Base-by-base conservation (phyloP, 2,329 filamentous ascomycete species). In the Colletotrichum cordylinicola region DNA sequence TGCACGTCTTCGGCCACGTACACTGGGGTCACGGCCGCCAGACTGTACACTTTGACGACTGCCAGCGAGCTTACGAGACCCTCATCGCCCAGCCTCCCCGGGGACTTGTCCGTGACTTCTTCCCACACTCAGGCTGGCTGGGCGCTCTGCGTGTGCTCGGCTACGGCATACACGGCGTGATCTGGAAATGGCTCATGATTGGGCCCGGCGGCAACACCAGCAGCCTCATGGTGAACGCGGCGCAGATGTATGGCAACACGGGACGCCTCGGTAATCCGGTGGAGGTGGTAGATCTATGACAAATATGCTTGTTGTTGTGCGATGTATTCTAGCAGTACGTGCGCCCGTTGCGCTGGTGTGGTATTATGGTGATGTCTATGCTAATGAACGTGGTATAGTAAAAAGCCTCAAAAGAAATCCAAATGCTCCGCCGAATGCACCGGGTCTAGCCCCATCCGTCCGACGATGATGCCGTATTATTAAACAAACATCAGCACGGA, bases 1-100 rank as follows among this genome's bases (percentile, higher is more conserved):
- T 98, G 16, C 95, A 98, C 83, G 90, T 98, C 64, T 98, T 97
- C 82, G 96, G 95, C 1, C 96, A 98, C 84, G 90, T 96, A 29
- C 96, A 98, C 85, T 94, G 90, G 81, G 94, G 92, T 10, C 90
- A 94, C 61, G 96, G 95, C 18, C 87, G 87, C 58, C 92, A 96
- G 80, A 84, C 92, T 0, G 89, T 94, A 12, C 94, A 91, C 84
- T 98, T 94, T 89, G 95, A 97, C 82, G 90, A 92, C 31, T 90
- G 91, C 75, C 95, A 98, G 83, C 86, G 86, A 37, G 90, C 90
- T 2, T 96, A 95, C 84, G 95, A 96, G 84, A 86, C 87, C n/a
- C 87, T 95, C 29, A 85, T 90, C 81, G 84, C 86, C 2, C 84
- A 84, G 13, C 84, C 84, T 24, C 83, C 81, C 5, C 84, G 84